Base-by-base conservation (phyloP, 2,329 filamentous ascomycete genomes). In the Ramichloridium luteum region DNA sequence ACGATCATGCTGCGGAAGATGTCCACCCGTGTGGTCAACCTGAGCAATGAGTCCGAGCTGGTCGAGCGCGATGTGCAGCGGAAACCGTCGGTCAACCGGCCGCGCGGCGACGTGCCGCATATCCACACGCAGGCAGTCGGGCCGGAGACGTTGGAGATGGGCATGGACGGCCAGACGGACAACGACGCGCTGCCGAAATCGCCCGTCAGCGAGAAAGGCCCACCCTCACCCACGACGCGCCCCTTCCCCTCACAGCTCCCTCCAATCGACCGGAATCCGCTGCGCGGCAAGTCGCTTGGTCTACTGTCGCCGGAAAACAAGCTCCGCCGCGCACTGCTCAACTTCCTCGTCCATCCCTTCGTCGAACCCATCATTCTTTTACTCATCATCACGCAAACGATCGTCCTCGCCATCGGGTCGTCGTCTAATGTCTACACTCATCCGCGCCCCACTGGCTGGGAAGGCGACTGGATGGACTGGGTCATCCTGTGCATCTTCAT, bases 21-120 rank as follows among this genome's bases (percentile, higher is more conserved):
- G 75, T 96, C 92, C 17, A 86, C 94, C 61, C 83, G 90, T 63
- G 86, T 98, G 34, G 90, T 98, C 50, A 96, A 96, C 51, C 72
- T 98, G 47, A 93, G 85, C 58, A 93, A 93, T 52, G 90, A 96
- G 49, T 79, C 78, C 4, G 83, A 94, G 46, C 62, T 82, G 13
- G 67, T 86, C 11, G 84, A 93, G 52, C 75, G 80, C 12, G 84
- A 93, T 53, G 67, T 76, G 14, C 68, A 73, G 25, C 67, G 73
- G 28, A 63, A 77, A 62, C 54, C 78, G 60, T 55, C 72, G 54
- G 45, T 76, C n/a, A n/a, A n/a, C n/a, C n/a, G n/a, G n/a, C n/a
- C n/a, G n/a, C n/a, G n/a, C n/a, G n/a, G n/a, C n/a, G n/a, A n/a
- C n/a, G n/a, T n/a, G n/a, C n/a, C n/a, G n/a, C n/a, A n/a, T n/a